A percentile compares a stretch with the other conserved stretches of the same genome.
Evolutionary conservation across 257 asterid genomes (phyloP).

Genomic region (Leptodermis oblonga): DNA sequence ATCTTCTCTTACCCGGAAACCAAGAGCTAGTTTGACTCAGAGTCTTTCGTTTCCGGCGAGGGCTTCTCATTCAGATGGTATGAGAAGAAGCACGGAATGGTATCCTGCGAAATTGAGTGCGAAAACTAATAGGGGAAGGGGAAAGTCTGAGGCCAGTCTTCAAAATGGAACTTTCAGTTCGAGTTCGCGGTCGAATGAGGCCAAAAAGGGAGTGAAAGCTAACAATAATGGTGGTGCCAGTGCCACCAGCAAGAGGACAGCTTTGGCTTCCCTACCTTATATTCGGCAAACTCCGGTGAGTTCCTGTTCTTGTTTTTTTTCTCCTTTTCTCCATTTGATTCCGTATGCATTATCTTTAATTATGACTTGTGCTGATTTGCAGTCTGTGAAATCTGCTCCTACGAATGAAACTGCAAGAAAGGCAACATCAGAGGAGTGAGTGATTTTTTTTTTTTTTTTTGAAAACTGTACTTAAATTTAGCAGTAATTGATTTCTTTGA

Average conservation of each 20-base stretch:
- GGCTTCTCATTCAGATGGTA: slow-evolving; percentile 46
- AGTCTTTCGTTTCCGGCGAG: slow-evolving; percentile 58
- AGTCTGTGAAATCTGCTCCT: slow-evolving; percentile 42
- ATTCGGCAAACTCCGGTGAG: slow-evolving; percentile 40
- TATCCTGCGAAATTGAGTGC: slow-evolving; percentile 39
- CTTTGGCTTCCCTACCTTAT: slow-evolving; percentile 39
- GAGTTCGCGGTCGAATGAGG: slow-evolving; percentile 17
- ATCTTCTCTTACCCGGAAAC: slow-evolving; percentile 40
- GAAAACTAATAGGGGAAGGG: slow-evolving; percentile 34
- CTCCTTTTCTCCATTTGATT: background rate
- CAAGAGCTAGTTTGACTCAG: slow-evolving; percentile 43
- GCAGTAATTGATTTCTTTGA: background rate
- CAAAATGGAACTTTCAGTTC: slow-evolving; percentile 29
- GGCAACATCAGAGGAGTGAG: slow-evolving; percentile 45
- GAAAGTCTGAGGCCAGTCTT: slow-evolving; percentile 33
- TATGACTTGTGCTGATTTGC: slow-evolving; percentile 15
- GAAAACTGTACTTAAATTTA: background rate
- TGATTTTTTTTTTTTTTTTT: background rate
- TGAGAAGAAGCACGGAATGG: slow-evolving; percentile 52
- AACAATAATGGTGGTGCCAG: slow-evolving; percentile 21
- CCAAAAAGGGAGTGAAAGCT: slow-evolving; percentile 9
- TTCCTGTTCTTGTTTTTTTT: slow-evolving; percentile 4
- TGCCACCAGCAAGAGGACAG: slow-evolving; percentile 25
- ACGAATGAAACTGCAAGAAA: slow-evolving; percentile 29
- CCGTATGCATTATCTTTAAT: background rate